phyloP scores from a whole-genome alignment of 257 asterid species.

The Solanum megistacrolobum region DNA sequence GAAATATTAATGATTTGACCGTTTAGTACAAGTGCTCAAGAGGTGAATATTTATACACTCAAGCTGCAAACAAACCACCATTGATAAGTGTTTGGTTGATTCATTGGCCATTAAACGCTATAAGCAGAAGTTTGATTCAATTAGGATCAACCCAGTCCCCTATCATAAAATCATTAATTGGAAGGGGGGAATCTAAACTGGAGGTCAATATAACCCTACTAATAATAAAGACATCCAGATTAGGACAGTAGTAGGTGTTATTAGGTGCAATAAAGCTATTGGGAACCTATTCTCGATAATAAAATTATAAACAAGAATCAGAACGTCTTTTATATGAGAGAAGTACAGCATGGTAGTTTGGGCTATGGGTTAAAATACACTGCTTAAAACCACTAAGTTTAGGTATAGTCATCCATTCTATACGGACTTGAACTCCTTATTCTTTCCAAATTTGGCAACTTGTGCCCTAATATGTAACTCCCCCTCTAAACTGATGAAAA shows the following conservation, averaged over 20 bases:
- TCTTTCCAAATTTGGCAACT: background rate
- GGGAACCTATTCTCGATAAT: background rate
- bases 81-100: background rate
- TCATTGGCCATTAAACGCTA: background rate
- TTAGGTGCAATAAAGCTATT: background rate
- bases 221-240: background rate
- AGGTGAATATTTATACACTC: background rate
- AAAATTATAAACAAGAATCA: background rate
- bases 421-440: background rate
- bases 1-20: background rate
- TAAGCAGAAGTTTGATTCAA: background rate
- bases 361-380: background rate
- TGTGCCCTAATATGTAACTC: background rate
- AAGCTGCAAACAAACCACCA: background rate
- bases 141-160: background rate
- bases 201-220: background rate
- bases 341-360: background rate
- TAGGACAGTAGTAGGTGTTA: background rate
- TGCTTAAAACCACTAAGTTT: background rate
- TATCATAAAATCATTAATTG: background rate
- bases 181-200: background rate
- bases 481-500: background rate
- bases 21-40: background rate
- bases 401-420: background rate
- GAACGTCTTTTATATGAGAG: background rate